Evolutionary conservation across 2,329 filamentous ascomycete genomes (phyloP), one percentile per base, ranked within the genome.

Genomic region (Pseudogymnoascus sp.): DNA sequence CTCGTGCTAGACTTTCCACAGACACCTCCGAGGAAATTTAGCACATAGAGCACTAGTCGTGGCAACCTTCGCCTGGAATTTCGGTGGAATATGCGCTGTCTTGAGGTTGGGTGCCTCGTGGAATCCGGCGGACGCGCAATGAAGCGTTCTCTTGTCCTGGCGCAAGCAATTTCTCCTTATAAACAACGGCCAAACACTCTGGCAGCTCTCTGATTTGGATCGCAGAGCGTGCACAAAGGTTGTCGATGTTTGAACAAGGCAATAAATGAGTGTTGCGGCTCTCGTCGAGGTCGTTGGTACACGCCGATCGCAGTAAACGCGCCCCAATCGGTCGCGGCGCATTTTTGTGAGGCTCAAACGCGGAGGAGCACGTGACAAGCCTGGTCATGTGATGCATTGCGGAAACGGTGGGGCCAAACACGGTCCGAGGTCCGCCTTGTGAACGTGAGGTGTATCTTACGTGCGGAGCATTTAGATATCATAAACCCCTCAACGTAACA

Each of bases 211-310:
- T 70, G 67, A 60, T 63, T 62, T 60, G 37, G 58, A 63, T 68
- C 63, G 66, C 67, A 70, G 69, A 70, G 68, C 64, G 66, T 65
- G 66, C 69, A 58, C 68, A 69, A 68, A 71, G 69, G 64, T 64
- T 61, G 68, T 66, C 68, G 63, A 69, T 70, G 70, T 67, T 62
- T 60, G 39, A 57, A 60, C 28, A 60, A 63, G 59, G 62, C 59
- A 54, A 54, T 36, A 62, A 63, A 64, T 61, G 64, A 66, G 59
- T 61, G 63, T 43, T 37, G 57, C 30, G 60, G 64, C 63, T 61
- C 47, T 60, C 47, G 60, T 58, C 59, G 64, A 63, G 62, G 64
- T 61, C 57, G 63, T 50, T 61, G 58, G 60, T 60, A 4, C 9
- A 54, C 47, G 47, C 28, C 47, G 47, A 54, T 54, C 47, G 2